phyloP scores from a whole-genome alignment of 2,329 filamentous ascomycete species.

The Thermomyces lanuginosus region DNA sequence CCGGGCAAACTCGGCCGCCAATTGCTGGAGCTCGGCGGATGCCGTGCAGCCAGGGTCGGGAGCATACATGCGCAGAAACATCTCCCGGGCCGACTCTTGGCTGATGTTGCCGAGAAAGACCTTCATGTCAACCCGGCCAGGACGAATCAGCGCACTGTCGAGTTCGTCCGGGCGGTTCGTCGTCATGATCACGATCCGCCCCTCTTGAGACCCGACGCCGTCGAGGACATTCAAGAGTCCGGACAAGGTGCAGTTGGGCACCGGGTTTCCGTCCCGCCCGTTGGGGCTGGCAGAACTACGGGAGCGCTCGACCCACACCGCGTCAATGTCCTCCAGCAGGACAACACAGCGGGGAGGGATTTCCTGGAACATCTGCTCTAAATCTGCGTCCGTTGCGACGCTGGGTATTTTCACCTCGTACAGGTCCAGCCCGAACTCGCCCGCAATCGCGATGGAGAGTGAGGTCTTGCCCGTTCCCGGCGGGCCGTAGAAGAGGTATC shows the following conservation, averaged over 20 bases:
- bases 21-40: slow-evolving; percentile 16
- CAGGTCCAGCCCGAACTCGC: slow-evolving; percentile 50
- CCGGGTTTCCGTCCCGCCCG: slow-evolving; percentile 1
- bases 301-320: slow-evolving; percentile 4
- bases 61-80: slow-evolving; percentile 15
- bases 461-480: slow-evolving; percentile 84
- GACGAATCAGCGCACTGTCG: slow-evolving; percentile 56
- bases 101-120: slow-evolving; percentile 33
- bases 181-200: slow-evolving; percentile 66
- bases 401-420: slow-evolving; percentile 35
- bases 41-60: slow-evolving; percentile 8
- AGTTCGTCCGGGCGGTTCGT: slow-evolving; percentile 60
- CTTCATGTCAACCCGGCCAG: slow-evolving; percentile 51
- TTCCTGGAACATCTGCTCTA: slow-evolving; percentile 5
- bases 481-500: slow-evolving; percentile 79
- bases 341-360: slow-evolving; percentile 5
- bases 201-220: slow-evolving; percentile 63
- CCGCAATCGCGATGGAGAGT: slow-evolving; percentile 27
- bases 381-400: slow-evolving; percentile 4
- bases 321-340: slow-evolving; percentile 5
- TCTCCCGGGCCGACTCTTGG: slow-evolving; percentile 29
- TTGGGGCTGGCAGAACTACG: neutral
- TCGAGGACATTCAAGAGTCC: slow-evolving; percentile 73
- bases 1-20: slow-evolving; percentile 32
- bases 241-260: slow-evolving; percentile 42